A percentile compares a stretch with the other conserved stretches of the same genome.
phyloP scores from a whole-genome alignment of 2,329 filamentous ascomycete species.

The Pseudogymnoascus sp. region DNA sequence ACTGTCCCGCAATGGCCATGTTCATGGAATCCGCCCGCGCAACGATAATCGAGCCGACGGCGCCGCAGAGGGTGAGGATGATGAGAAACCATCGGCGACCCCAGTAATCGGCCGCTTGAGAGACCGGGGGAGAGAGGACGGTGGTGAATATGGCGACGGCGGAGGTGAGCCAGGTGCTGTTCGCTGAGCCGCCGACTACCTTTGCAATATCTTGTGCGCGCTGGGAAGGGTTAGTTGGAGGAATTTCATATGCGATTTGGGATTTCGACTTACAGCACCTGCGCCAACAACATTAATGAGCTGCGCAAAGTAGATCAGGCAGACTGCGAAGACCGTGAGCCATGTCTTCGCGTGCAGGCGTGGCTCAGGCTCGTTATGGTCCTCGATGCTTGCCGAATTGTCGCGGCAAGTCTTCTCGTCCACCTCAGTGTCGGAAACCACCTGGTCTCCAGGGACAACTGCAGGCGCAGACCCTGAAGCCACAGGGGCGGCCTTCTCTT shows the following conservation, averaged over 20 bases:
- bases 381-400: constrained; percentile 11
- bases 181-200: constrained; percentile 1
- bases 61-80: constrained; percentile 29
- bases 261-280: neutral
- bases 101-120: constrained; percentile 38
- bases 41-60: constrained; percentile 32
- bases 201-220: constrained; percentile 9
- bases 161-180: constrained; percentile 29
- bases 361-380: constrained; percentile 16
- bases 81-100: constrained; percentile 38
- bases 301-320: constrained; percentile 33
- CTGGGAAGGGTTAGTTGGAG: neutral
- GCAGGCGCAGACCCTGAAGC: neutral
- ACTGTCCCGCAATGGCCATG: constrained; percentile 34
- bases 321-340: constrained; percentile 30
- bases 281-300: constrained; percentile 30
- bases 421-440: neutral
- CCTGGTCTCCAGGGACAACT: neutral
- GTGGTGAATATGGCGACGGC: constrained; percentile 33
- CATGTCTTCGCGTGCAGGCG: constrained; percentile 31
- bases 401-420: neutral
- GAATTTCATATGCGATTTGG: neutral
- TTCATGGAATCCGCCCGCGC: constrained; percentile 30
- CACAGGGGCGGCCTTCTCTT: neutral
- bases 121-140: constrained; percentile 31